A percentile compares a stretch with the other conserved stretches of the same genome.
phyloP scores from a whole-genome alignment of 2,329 filamentous ascomycete genomes.

The Colletotrichum navitas region DNA sequence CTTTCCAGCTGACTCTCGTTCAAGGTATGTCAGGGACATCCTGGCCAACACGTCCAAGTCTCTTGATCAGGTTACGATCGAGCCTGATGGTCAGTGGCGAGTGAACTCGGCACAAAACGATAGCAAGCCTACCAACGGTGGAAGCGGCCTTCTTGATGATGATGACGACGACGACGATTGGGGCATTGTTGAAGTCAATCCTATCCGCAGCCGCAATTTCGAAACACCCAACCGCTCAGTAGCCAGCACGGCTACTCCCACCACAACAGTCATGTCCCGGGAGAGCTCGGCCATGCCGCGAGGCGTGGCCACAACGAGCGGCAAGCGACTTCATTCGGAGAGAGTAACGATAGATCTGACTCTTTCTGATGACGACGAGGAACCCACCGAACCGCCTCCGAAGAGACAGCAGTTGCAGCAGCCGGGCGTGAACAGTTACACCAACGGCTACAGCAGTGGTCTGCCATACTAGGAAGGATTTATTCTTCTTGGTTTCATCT shows the following conservation, averaged over 20 bases:
- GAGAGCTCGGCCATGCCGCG: conserved; percentile 55
- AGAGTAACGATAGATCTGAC: conserved; percentile 69
- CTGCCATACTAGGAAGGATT: conserved; percentile 16
- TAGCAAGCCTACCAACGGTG: conserved; percentile 28
- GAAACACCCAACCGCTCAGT: conserved; percentile 54
- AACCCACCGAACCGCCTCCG: conserved; percentile 60
- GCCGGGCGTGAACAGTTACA: conserved; percentile 27
- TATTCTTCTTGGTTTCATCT: background rate
- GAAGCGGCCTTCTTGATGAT: conserved; percentile 48
- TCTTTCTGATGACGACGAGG: conserved; percentile 67
- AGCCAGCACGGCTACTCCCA: conserved; percentile 54
- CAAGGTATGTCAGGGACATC: conserved; percentile 88
- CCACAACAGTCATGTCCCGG: conserved; percentile 52
- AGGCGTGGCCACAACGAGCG: conserved; percentile 52
- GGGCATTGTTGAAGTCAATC: conserved; percentile 60
- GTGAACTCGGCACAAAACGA: conserved; percentile 54
- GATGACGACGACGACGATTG: conserved; percentile 59
- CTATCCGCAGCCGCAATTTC: conserved; percentile 50
- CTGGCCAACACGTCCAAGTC: conserved; percentile 77
- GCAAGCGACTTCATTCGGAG: conserved; percentile 63
- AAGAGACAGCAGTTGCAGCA: conserved; percentile 60
- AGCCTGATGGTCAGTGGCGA: conserved; percentile 86
- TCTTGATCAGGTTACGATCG: conserved; percentile 88
- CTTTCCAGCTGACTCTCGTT: conserved; percentile 39
- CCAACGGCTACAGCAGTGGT: conserved; percentile 31